Percentiles rank a stretch among this genome's conserved stretches.
phyloP scores from a whole-genome alignment of 2,329 filamentous ascomycete genomes.

The Venturia carpophila region DNA sequence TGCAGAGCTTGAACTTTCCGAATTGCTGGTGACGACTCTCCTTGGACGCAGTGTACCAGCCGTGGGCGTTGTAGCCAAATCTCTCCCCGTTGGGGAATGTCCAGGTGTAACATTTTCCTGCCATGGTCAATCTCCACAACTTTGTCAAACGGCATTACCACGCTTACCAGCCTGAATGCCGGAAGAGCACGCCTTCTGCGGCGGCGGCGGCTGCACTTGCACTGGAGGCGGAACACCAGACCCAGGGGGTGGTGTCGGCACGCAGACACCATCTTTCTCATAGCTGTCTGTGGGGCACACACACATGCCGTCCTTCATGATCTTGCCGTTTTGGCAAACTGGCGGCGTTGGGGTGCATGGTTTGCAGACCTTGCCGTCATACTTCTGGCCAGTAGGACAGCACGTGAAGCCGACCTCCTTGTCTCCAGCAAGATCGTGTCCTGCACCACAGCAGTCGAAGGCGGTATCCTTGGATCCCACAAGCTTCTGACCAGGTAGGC shows the following conservation, averaged over 20 bases:
- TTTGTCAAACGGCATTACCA: not conserved
- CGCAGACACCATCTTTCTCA: not conserved
- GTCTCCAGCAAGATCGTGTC: slow-evolving; percentile 9
- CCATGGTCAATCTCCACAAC: not conserved
- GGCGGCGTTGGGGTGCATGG: slow-evolving; percentile 3
- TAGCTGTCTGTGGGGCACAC: slow-evolving; percentile 7
- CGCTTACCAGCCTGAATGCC: slow-evolving; percentile 10
- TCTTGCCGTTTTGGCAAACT: slow-evolving; percentile 2
- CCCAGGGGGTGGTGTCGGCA: not conserved
- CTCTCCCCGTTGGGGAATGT: not conserved
- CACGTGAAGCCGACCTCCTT: slow-evolving; percentile 1
- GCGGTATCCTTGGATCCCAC: slow-evolving; percentile 11
- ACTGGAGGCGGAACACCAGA: no score
- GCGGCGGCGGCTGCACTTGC: not conserved
- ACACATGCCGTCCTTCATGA: slow-evolving; percentile 9
- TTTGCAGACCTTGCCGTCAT: slow-evolving; percentile 12
- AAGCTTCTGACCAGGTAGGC: slow-evolving; percentile 9
- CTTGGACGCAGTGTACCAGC: slow-evolving; percentile 15
- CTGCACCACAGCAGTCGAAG: slow-evolving; percentile 14
- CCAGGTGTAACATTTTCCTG: slow-evolving; percentile 16
- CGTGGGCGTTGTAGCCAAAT: slow-evolving; percentile 4
- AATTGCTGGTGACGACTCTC: slow-evolving; percentile 12
- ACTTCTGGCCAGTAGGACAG: slow-evolving; percentile 13
- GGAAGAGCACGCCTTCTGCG: not conserved
- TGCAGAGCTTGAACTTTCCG: slow-evolving; percentile 15